Evolutionary conservation across 2,329 filamentous ascomycete genomes (phyloP).

Genomic region (Aspergillus neoniger): DNA sequence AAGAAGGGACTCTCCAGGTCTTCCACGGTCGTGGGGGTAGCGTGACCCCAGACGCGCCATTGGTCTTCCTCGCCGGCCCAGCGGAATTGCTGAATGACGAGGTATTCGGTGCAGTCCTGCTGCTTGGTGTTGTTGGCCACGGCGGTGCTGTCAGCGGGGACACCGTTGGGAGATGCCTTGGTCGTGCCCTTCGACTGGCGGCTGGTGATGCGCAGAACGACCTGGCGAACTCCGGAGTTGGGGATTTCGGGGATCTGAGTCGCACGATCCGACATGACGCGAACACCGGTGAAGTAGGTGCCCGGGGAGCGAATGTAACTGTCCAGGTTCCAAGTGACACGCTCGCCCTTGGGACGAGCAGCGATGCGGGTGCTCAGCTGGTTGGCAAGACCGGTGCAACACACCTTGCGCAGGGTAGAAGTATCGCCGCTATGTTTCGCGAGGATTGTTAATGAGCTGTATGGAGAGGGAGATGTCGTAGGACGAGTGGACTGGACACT

Average conservation of each 20-base stretch:
- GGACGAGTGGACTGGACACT: constrained; percentile 16
- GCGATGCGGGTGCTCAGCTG: constrained; percentile 38
- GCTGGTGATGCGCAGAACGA: constrained; percentile 42
- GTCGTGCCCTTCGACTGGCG: constrained; percentile 35
- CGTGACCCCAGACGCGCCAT: constrained; percentile 56
- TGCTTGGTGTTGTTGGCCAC: constrained; percentile 32
- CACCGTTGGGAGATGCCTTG: constrained; percentile 16
- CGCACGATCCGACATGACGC: constrained; percentile 45
- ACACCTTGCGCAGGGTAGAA: constrained; percentile 36
- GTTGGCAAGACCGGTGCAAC: constrained; percentile 41
- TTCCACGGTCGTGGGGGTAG: constrained; percentile 45
- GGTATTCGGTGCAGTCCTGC: constrained; percentile 51
- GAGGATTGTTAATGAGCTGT: constrained; percentile 11
- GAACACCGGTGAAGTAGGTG: constrained; percentile 39
- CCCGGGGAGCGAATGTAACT: constrained; percentile 40
- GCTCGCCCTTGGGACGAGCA: constrained; percentile 33
- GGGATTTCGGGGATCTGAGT: constrained; percentile 42
- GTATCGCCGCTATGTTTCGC: constrained; percentile 38
- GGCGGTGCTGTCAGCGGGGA: neutral
- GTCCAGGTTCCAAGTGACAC: constrained; percentile 40
- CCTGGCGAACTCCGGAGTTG: constrained; percentile 44
- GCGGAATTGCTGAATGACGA: constrained; percentile 52
- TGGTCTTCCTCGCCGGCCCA: constrained; percentile 43
- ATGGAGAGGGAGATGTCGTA: neutral
- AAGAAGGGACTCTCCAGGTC: constrained; percentile 42